Evolutionary conservation across 2,329 filamentous ascomycete species (phyloP).

Genomic region (Aspergillus vadensis): DNA sequence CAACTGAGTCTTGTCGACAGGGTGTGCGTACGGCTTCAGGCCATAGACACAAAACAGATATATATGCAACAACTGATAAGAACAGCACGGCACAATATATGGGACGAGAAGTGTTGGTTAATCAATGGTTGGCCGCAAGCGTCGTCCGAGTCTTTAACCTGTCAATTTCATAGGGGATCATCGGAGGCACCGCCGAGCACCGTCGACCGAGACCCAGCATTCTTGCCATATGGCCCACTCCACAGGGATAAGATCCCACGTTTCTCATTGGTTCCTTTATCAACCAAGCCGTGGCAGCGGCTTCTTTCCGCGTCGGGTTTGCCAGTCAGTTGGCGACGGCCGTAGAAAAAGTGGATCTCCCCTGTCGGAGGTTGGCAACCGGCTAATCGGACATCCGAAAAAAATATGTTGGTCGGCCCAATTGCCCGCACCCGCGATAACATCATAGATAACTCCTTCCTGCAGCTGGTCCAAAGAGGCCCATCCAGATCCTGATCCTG

Average conservation of each 20-base stretch:
- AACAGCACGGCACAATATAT: not conserved
- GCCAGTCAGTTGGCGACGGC: not conserved
- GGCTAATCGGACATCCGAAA: slow-evolving; percentile 10
- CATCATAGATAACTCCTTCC: not conserved
- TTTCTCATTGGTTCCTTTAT: not conserved
- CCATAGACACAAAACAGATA: not conserved
- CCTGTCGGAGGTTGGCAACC: slow-evolving; percentile 3
- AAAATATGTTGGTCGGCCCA: not conserved
- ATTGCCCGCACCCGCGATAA: not conserved
- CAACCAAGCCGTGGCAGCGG: slow-evolving; percentile 1
- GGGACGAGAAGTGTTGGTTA: not conserved
- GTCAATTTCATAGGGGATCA: slow-evolving; percentile 3
- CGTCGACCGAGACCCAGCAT: not conserved
- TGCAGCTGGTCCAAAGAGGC: not conserved
- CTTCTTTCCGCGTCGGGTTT: not conserved
- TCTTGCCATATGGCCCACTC: not conserved
- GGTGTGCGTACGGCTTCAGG: not conserved
- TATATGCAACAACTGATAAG: not conserved
- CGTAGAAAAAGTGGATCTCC: slow-evolving; percentile 6
- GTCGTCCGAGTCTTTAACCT: slow-evolving; percentile 5
- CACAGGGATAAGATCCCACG: not conserved
- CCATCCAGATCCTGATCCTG: not conserved
- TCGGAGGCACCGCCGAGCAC: slow-evolving; percentile 17
- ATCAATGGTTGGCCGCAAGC: not conserved
- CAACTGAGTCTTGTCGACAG: no score